These are phyloP conservation scores for Metschnikowia cerradonensis DNA, from an alignment of 805 yeast genomes.

Conservation along the genomic window DNA sequence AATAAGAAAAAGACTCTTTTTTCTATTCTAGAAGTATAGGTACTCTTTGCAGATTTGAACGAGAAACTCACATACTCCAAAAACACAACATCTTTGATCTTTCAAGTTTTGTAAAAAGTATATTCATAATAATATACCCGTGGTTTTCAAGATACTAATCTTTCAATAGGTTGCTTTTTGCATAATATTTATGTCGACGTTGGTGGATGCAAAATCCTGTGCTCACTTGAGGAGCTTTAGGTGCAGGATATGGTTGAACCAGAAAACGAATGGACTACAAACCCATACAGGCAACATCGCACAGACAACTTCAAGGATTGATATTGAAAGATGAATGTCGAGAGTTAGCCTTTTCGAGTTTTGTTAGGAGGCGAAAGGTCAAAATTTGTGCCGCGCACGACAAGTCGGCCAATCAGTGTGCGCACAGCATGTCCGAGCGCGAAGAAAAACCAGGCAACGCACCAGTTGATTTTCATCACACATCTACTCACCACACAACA, in stretches of 20 bases:
- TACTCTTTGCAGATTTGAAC: too few species aligned
- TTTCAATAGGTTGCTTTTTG: too few species aligned
- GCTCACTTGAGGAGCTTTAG: background rate
- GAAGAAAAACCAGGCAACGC: conserved; percentile 8
- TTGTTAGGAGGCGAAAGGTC: background rate
- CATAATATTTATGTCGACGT: background rate
- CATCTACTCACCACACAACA: conserved; percentile 2
- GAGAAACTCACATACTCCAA: too few species aligned
- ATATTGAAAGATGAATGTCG: too few species aligned
- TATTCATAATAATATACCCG: too few species aligned
- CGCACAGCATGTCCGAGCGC: conserved; percentile 9
- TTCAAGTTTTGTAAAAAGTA: too few species aligned
- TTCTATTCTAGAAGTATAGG: too few species aligned
- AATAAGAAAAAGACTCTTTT: too few species aligned
- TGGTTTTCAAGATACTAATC: too few species aligned
- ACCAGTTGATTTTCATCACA: conserved; percentile 1
- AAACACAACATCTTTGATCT: too few species aligned
- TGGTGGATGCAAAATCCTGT: background rate
- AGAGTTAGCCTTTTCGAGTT: background rate
- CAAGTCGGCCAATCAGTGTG: conserved; percentile 11
- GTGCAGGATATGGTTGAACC: background rate
- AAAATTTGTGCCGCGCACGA: conserved; percentile 8
- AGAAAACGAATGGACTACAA: background rate
- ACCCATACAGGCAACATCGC: background rate
- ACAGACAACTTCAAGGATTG: background rate